These are phyloP conservation scores for Nemania serpens DNA, from an alignment of 2,329 filamentous ascomycete genomes.

Conservation along the genomic window DNA sequence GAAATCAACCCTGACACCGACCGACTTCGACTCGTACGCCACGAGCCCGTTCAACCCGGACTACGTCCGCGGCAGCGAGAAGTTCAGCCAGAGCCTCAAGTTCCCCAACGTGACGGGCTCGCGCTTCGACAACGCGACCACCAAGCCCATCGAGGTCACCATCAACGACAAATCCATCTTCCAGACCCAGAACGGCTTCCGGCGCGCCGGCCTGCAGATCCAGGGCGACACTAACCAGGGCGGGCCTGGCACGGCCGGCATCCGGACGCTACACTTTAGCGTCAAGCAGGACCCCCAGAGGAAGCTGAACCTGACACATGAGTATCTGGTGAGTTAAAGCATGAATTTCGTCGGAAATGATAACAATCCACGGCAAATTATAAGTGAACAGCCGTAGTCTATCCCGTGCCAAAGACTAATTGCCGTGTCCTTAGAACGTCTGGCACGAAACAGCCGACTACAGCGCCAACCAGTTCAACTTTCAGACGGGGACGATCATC, in stretches of 20 bases:
- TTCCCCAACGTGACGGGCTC: conserved; percentile 38
- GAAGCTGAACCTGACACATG: conserved; percentile 41
- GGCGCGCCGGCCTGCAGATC: conserved; percentile 51
- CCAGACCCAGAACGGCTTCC: conserved; percentile 51
- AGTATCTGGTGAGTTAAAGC: conserved; percentile 36
- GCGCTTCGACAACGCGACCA: conserved; percentile 47
- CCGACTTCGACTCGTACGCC: conserved; percentile 41
- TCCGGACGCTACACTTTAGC: conserved; percentile 41
- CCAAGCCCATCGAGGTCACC: conserved; percentile 50
- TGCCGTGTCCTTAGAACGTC: conserved; percentile 37
- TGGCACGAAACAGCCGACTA: conserved; percentile 39
- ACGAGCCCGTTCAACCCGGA: conserved; percentile 41
- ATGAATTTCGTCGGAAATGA: neutral
- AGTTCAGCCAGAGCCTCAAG: conserved; percentile 37
- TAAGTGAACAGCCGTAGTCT: too few species aligned
- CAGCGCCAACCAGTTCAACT: conserved; percentile 44
- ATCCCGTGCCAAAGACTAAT: neutral
- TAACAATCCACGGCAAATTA: too few species aligned
- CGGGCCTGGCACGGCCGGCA: conserved; percentile 42
- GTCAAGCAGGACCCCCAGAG: conserved; percentile 39
- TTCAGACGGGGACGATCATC: conserved; percentile 41
- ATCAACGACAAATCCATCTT: conserved; percentile 51
- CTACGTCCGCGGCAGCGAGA: conserved; percentile 37
- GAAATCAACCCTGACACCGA: conserved; percentile 30
- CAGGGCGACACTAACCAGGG: conserved; percentile 47